phyloP scores from a whole-genome alignment of 169 alveolate genomes.

The Plasmodium gaboni region DNA sequence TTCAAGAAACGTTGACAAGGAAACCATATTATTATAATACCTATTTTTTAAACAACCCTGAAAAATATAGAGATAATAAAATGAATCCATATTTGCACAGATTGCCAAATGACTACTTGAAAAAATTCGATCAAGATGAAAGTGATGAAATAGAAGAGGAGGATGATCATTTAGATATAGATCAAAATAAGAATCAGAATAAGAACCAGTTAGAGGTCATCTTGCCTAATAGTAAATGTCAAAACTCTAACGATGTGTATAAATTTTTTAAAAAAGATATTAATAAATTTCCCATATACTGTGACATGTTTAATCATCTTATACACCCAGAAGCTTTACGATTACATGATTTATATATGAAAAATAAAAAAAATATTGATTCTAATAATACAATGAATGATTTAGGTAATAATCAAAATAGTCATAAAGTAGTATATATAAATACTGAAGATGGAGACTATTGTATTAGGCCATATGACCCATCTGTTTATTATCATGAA shows the following conservation, averaged over 20 bases:
- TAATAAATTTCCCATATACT: slow-evolving; percentile 57
- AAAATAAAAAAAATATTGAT: slow-evolving; percentile 21
- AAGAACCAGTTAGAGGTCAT: not conserved
- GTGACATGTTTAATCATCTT: slow-evolving; percentile 55
- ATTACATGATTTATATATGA: slow-evolving; percentile 26
- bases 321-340: slow-evolving; percentile 66
- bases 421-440: slow-evolving; percentile 69
- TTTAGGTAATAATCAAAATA: slow-evolving; percentile 30
- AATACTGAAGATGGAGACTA: slow-evolving; percentile 80
- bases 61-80: slow-evolving; percentile 50
- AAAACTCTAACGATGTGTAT: too few relatives aligned
- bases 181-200: not conserved
- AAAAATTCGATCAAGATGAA: slow-evolving; percentile 19
- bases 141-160: not conserved
- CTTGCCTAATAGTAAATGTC: too few relatives aligned
- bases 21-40: slow-evolving; percentile 81
- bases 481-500: slow-evolving; percentile 82
- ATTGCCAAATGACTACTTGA: slow-evolving; percentile 56
- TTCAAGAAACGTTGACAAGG: slow-evolving; percentile 81
- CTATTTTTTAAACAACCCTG: slow-evolving; percentile 64
- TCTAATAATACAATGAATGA: slow-evolving; percentile 6
- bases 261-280: slow-evolving; percentile 26
- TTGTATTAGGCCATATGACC: slow-evolving; percentile 80
- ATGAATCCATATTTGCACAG: slow-evolving; percentile 25
- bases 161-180: not conserved